Conservation (phyloP, 768 basidiomycete species). For the Macrolepiota albuminosa region DNA sequence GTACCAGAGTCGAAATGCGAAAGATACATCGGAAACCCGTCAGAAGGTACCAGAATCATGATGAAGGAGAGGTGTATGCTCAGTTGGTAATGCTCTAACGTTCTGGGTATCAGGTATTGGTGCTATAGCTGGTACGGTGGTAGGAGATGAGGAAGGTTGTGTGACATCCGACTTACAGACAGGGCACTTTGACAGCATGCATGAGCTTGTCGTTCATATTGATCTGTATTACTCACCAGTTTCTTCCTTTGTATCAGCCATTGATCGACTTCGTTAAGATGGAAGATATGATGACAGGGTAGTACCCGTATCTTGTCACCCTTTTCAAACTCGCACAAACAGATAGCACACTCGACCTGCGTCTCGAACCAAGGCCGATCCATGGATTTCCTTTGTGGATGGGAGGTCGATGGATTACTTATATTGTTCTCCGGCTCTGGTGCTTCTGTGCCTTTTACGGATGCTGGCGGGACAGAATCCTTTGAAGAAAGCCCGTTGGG, state of each 20-base stretch:
- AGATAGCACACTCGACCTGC: slow-evolving; percentile 90
- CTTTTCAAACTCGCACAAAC: slow-evolving; percentile 78
- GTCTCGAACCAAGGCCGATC: slow-evolving; percentile 73
- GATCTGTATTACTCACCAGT: slow-evolving; percentile 52
- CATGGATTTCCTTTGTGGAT: slow-evolving; percentile 21
- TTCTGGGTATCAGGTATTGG: slow-evolving; percentile 9
- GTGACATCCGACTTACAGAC: slow-evolving; percentile 93
- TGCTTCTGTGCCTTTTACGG: slow-evolving; percentile 15
- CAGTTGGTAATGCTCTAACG: slow-evolving; percentile 23
- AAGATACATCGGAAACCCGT: slow-evolving; percentile 6
- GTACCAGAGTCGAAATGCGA: slow-evolving; percentile 4
- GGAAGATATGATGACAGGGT: slow-evolving; percentile 95
- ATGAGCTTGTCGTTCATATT: neutral
- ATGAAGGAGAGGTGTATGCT: slow-evolving; percentile 35
- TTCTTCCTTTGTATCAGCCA: slow-evolving; percentile 95
- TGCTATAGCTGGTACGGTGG: neutral
- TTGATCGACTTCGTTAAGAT: slow-evolving; percentile 84
- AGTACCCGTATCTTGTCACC: slow-evolving; percentile 89
- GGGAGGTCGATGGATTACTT: slow-evolving; percentile 37
- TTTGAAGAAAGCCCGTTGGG: neutral
- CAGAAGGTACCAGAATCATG: slow-evolving; percentile 10
- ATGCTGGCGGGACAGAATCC: too few relatives aligned
- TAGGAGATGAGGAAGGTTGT: slow-evolving; percentile 31
- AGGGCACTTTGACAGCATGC: slow-evolving; percentile 58
- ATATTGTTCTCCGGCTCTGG: slow-evolving; percentile 12